A percentile compares a stretch with the other conserved stretches of the same genome.
Conservation (phyloP, 495 filamentous ascomycete species). For the Xylaria castorea region DNA sequence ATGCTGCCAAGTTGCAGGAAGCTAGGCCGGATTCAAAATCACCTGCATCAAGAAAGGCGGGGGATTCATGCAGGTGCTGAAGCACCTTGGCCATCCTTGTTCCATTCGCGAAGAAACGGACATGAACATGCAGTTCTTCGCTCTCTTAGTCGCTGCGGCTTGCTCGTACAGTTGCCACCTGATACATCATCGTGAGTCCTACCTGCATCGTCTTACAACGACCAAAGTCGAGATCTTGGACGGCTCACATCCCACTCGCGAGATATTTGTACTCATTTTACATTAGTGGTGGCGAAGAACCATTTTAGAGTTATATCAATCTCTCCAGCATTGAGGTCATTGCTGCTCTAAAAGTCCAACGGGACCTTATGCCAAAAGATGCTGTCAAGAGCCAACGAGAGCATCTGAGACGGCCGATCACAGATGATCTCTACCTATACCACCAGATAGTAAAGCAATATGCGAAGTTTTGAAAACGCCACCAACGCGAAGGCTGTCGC, state of each 20-base stretch:
- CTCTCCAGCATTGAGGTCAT: background rate
- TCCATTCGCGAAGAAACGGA: slow-evolving; percentile 19
- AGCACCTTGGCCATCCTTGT: slow-evolving; percentile 15
- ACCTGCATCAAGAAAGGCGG: slow-evolving; percentile 28
- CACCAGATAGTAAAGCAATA: background rate
- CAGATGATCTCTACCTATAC: background rate
- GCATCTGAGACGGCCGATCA: slow-evolving; percentile 7
- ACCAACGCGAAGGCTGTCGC: slow-evolving; percentile 15
- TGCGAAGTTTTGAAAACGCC: slow-evolving; percentile 1
- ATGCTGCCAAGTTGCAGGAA: slow-evolving; percentile 23
- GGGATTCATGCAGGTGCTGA: slow-evolving; percentile 29
- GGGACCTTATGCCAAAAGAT: background rate
- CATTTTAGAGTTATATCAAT: background rate
- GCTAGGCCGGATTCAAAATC: slow-evolving; percentile 26
- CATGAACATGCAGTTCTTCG: slow-evolving; percentile 22
- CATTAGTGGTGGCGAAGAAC: background rate
- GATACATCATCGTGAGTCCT: slow-evolving; percentile 24
- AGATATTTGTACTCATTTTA: background rate
- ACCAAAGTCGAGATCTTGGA: slow-evolving; percentile 2
- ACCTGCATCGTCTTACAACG: slow-evolving; percentile 17
- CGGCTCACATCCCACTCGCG: slow-evolving; percentile 21
- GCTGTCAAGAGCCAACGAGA: background rate
- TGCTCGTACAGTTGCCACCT: slow-evolving; percentile 24
- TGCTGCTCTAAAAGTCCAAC: background rate
- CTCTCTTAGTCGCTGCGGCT: slow-evolving; percentile 16